Conservation (phyloP, 2,329 filamentous ascomycete genomes). For the Anthostomella pinea region DNA sequence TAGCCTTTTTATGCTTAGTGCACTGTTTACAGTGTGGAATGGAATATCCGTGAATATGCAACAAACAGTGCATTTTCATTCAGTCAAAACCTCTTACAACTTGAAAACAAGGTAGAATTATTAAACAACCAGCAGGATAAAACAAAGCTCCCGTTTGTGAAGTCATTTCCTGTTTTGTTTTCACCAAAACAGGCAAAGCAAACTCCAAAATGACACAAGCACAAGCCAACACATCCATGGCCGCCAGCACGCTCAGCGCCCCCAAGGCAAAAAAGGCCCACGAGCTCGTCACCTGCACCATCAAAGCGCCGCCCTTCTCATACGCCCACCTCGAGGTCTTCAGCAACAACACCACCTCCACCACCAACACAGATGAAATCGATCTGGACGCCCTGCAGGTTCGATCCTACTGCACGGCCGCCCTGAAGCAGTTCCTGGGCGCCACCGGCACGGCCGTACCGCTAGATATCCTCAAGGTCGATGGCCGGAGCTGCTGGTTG, state of each 20-base stretch:
- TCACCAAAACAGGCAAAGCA: no score
- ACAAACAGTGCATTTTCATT: no score
- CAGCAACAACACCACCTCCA: conserved; percentile 24
- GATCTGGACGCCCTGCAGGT: conserved; percentile 60
- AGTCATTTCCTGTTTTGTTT: no score
- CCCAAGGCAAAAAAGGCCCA: conserved; percentile 37
- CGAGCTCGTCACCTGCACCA: conserved; percentile 50
- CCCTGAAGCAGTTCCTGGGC: conserved; percentile 68
- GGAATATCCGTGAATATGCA: no score
- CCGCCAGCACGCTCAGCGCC: not conserved
- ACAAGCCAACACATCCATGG: conserved; percentile 1
- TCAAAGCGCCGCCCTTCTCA: conserved; percentile 51
- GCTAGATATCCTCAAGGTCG: conserved; percentile 66
- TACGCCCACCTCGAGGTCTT: conserved; percentile 56
- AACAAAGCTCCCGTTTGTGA: no score
- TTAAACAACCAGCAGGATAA: no score
- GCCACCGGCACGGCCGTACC: conserved; percentile 63
- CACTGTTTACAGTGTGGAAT: no score
- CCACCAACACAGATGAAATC: no score
- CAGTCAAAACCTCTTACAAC: no score
- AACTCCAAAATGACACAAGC: conserved; percentile 6
- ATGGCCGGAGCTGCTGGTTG: conserved; percentile 58
- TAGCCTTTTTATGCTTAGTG: no score
- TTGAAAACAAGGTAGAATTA: no score
- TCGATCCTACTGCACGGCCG: conserved; percentile 59